phyloP scores from a whole-genome alignment of 805 yeast genomes.

The Candida methanosorbosa region DNA sequence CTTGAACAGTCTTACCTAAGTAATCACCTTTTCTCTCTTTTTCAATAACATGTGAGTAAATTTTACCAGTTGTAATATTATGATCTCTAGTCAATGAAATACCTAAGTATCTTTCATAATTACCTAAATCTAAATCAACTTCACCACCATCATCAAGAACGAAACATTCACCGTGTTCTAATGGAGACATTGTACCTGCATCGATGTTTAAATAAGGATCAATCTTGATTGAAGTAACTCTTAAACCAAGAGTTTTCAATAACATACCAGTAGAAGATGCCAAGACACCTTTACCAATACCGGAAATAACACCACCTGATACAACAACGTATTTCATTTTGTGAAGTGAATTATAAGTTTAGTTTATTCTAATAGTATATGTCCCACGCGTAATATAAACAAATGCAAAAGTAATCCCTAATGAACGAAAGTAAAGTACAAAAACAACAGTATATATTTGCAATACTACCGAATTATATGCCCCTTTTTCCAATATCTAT shows the following conservation, averaged over 20 bases:
- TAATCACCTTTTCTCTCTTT: slow-evolving; percentile 95
- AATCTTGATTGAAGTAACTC: slow-evolving; percentile 95
- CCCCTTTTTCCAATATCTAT: too few relatives aligned
- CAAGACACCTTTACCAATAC: slow-evolving; percentile 97
- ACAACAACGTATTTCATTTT: slow-evolving; percentile 97
- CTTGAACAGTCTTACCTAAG: slow-evolving; percentile 98
- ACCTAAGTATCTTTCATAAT: slow-evolving; percentile 93
- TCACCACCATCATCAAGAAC: slow-evolving; percentile 99
- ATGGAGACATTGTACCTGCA: slow-evolving; percentile 99
- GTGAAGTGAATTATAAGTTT: too few relatives aligned
- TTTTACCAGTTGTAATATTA: slow-evolving; percentile 97
- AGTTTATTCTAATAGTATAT: too few relatives aligned
- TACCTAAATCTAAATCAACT: slow-evolving; percentile 95
- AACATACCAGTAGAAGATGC: slow-evolving; percentile 97
- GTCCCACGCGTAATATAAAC: too few relatives aligned
- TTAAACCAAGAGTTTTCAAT: slow-evolving; percentile 85
- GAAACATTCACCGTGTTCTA: slow-evolving; percentile 98
- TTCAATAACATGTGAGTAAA: slow-evolving; percentile 89
- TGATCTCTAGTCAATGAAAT: slow-evolving; percentile 90
- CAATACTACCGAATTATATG: too few relatives aligned
- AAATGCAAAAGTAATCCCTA: too few relatives aligned
- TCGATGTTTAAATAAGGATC: slow-evolving; percentile 99
- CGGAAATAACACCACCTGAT: slow-evolving; percentile 98
- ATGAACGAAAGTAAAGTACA: too few relatives aligned
- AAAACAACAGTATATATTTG: too few relatives aligned